phyloP scores from a whole-genome alignment of 805 yeast genomes.

The Saccharomyces mikatae region DNA sequence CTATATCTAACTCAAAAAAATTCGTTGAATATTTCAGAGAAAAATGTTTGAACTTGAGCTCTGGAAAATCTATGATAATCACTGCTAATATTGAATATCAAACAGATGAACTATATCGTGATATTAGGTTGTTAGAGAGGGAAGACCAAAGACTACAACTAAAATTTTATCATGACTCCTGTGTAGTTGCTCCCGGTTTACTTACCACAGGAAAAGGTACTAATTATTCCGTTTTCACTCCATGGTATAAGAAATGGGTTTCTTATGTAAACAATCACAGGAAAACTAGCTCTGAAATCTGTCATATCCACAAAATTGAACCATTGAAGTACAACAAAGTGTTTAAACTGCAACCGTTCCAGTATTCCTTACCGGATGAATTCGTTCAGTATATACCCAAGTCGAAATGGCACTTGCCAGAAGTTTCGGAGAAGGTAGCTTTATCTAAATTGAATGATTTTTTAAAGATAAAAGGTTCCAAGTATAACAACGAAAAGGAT shows the following conservation, averaged over 20 bases:
- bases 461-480: conserved; percentile 6
- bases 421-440: conserved; percentile 17
- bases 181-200: conserved; percentile 36
- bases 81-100: conserved; percentile 32
- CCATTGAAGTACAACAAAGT: conserved; percentile 5
- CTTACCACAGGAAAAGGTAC: conserved; percentile 37
- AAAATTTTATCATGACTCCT: conserved; percentile 34
- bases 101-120: conserved; percentile 29
- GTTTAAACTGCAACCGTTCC: conserved; percentile 6
- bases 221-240: conserved; percentile 40
- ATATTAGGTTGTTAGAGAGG: conserved; percentile 8
- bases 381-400: conserved; percentile 13
- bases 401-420: conserved; percentile 7
- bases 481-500: conserved; percentile 16
- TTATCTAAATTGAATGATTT: conserved; percentile 13
- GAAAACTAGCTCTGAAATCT: not conserved
- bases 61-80: conserved; percentile 7
- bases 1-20: conserved; percentile 11
- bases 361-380: conserved; percentile 15
- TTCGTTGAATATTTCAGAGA: conserved; percentile 20
- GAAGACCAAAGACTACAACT: conserved; percentile 7
- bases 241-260: conserved; percentile 42
- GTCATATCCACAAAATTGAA: not conserved
- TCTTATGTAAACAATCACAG: conserved; percentile 20
- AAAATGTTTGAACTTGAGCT: conserved; percentile 8